A percentile compares a stretch with the other conserved stretches of the same genome.
Conservation (phyloP, 2,329 filamentous ascomycete species). For the Trichoderma hamatum region DNA sequence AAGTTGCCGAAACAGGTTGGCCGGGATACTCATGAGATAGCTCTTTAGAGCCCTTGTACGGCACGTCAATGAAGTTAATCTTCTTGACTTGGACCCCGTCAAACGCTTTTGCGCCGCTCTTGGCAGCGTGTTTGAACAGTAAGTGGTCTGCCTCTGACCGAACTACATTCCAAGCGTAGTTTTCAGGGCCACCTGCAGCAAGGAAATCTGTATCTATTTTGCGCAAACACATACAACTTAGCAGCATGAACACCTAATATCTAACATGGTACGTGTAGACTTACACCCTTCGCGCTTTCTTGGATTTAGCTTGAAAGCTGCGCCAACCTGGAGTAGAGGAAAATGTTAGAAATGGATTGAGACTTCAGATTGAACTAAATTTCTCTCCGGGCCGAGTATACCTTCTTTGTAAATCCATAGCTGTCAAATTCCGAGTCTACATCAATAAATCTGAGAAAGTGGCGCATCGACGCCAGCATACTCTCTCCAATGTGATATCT, state of each 20-base stretch:
- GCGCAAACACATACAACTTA: neutral
- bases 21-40: slow-evolving; percentile 25
- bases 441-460: slow-evolving; percentile 49
- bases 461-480: slow-evolving; percentile 43
- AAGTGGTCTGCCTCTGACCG: slow-evolving; percentile 51
- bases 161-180: slow-evolving; percentile 49
- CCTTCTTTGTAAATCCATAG: slow-evolving; percentile 48
- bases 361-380: neutral
- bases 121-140: slow-evolving; percentile 46
- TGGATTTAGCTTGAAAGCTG: slow-evolving; percentile 44
- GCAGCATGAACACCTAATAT: neutral
- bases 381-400: neutral
- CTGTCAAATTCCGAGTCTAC: slow-evolving; percentile 43
- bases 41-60: neutral
- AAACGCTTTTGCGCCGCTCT: slow-evolving; percentile 45
- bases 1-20: slow-evolving; percentile 41
- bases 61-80: neutral
- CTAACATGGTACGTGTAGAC: slow-evolving; percentile 7
- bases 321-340: slow-evolving; percentile 34
- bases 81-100: slow-evolving; percentile 42
- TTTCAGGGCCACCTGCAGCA: slow-evolving; percentile 41
- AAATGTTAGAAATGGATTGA: neutral
- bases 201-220: slow-evolving; percentile 47
- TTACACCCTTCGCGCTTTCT: slow-evolving; percentile 38
- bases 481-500: slow-evolving; percentile 44